Evolutionary conservation across 257 asterid genomes (phyloP).

Genomic region (Nicotiana benthamiana): DNA sequence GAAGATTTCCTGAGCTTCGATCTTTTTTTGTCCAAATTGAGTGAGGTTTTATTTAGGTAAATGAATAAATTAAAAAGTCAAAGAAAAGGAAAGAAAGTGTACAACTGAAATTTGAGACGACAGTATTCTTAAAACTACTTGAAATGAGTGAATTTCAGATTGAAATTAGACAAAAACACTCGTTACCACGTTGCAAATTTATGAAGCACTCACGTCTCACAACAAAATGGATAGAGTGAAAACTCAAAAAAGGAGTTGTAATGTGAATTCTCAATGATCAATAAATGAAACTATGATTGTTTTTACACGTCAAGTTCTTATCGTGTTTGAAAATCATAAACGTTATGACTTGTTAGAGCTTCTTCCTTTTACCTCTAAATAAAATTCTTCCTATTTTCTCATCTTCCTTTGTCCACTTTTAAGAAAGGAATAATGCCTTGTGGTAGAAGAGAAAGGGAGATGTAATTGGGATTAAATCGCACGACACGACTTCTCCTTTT

Average conservation of each 20-base stretch:
- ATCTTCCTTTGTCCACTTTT: neutral
- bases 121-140: neutral
- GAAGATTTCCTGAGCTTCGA: too few species aligned
- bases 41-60: neutral
- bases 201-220: neutral
- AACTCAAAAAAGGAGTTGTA: neutral
- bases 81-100: neutral
- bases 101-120: neutral
- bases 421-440: neutral
- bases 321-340: neutral
- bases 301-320: neutral
- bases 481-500: neutral
- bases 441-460: neutral
- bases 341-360: neutral
- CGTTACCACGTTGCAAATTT: neutral
- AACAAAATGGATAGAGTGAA: neutral
- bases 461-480: neutral
- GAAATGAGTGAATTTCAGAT: neutral
- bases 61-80: neutral
- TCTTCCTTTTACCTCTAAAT: neutral
- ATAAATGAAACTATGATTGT: neutral
- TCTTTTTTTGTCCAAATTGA: too few species aligned
- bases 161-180: neutral
- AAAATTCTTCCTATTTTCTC: neutral
- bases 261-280: constrained; percentile 3